Evolutionary conservation across 306 rosid species (phyloP).

Genomic region (Sechiopsis laciniata): DNA sequence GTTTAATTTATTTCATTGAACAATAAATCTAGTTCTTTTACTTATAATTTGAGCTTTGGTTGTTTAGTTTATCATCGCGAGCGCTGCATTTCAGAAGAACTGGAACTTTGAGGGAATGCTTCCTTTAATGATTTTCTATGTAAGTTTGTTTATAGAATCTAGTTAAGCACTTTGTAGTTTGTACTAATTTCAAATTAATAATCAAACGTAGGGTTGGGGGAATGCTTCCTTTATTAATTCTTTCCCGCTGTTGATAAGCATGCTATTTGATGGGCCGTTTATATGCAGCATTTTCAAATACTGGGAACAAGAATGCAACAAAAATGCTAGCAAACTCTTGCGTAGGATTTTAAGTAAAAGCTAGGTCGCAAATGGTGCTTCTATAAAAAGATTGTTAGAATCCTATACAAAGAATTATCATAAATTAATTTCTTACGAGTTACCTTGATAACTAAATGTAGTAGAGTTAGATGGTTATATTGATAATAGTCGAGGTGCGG

Average conservation of each 20-base stretch:
- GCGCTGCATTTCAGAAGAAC: conserved; percentile 50
- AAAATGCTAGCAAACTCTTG: background rate
- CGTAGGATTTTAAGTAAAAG: background rate
- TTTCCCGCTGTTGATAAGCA: background rate
- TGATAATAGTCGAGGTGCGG: too few relatives aligned
- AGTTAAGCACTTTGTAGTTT: background rate
- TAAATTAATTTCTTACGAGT: background rate
- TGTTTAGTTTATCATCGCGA: conserved; percentile 25
- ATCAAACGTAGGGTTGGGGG: background rate
- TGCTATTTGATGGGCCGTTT: background rate
- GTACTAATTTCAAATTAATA: too few relatives aligned
- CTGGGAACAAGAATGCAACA: background rate
- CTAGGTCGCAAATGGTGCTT: background rate
- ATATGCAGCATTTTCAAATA: background rate
- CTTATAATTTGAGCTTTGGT: conserved; percentile 15
- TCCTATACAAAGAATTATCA: background rate
- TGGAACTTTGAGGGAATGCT: conserved; percentile 35
- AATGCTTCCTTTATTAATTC: background rate
- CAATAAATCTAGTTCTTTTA: conserved; percentile 7
- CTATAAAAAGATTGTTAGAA: background rate
- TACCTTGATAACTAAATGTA: too few relatives aligned
- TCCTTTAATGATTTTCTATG: conserved; percentile 50
- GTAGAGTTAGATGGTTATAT: too few relatives aligned
- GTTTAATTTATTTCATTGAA: conserved; percentile 15
- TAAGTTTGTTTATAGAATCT: conserved; percentile 35